Base-by-base conservation (phyloP, 805 yeast genomes). In the Spathaspora boniae region DNA sequence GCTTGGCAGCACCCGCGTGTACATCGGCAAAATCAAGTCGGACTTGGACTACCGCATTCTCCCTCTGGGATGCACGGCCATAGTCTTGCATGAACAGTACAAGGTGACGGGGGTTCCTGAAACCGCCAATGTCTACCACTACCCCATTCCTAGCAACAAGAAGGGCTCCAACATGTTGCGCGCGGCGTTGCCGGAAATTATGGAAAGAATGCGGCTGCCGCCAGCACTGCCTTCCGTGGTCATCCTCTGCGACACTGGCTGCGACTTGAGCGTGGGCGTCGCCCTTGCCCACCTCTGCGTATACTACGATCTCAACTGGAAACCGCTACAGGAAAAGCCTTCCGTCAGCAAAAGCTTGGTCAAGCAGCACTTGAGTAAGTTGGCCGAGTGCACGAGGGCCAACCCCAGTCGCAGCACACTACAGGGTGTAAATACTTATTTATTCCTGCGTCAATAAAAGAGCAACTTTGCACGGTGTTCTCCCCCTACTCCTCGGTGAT, bases 391-490 rank as follows among this genome's bases (percentile, higher is more conserved):
- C 6, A 53, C 72, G n/a, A 74, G 70, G 26, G 75, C 74, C 4
- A 83, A 86, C 41, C 95, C 95, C 0, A 79, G 88, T 37, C 64
- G 96, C 33, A 79, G 86, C 8, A 82, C 94, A 0, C 60, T 86
- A 26, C 88, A 82, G 46, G 73, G 89, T 19, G 77, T 84, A 2
- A 82, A 86, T 43, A 56, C 78, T 19, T 49, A 38, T 33, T 19
- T 51, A 31, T 38, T 38, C 16, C 22, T 23, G 32, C 24, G 15
- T 9, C 28, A 29, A 19, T 24, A 22, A 22, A 11, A 11, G n/a
- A 22, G 11, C 11, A n/a, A 22, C n/a, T 22, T 11, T n/a, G 11
- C 12, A 9, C 6, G 6, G 8, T 28, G 19, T 7, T n/a, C 6
- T 11, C 27, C 11, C 6, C 16, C 16, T 31, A 31, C 12, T 31